phyloP scores from a whole-genome alignment of 768 basidiomycete species.

The Scleroderma bovista region DNA sequence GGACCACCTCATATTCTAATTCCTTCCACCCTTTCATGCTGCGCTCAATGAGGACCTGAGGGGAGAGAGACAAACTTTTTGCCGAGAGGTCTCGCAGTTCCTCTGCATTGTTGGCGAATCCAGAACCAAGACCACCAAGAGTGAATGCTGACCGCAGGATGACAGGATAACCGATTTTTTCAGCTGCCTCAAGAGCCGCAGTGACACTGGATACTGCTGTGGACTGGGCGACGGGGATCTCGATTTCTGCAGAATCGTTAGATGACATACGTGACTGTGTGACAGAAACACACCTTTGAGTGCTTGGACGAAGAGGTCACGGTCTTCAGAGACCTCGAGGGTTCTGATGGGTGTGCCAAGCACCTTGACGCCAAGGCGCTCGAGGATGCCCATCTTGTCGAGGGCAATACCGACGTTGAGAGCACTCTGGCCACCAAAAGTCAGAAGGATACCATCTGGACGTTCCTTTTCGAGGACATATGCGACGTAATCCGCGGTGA shows the following conservation, averaged over 20 bases:
- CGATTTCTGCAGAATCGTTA: slow-evolving; percentile 64
- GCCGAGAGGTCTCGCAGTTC: slow-evolving; percentile 94
- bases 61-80: slow-evolving; percentile 83
- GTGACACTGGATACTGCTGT: slow-evolving; percentile 96
- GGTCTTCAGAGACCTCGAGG: slow-evolving; percentile 94
- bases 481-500: slow-evolving; percentile 96
- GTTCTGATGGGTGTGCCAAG: slow-evolving; percentile 94
- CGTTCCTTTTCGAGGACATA: slow-evolving; percentile 98
- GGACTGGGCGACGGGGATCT: slow-evolving; percentile 93
- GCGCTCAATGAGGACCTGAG: slow-evolving; percentile 95
- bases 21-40: slow-evolving; percentile 99
- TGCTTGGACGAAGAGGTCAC: slow-evolving; percentile 93
- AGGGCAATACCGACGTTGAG: slow-evolving; percentile 96
- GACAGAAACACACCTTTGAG: slow-evolving; percentile 65
- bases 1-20: slow-evolving; percentile 98
- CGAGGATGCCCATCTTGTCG: slow-evolving; percentile 93
- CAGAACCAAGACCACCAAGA: slow-evolving; percentile 95
- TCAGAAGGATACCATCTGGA: slow-evolving; percentile 94
- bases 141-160: slow-evolving; percentile 97
- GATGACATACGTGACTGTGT: slow-evolving; percentile 1
- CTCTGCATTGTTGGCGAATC: slow-evolving; percentile 91
- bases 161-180: slow-evolving; percentile 91
- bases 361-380: slow-evolving; percentile 88
- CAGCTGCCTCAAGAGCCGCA: slow-evolving; percentile 87
- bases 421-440: slow-evolving; percentile 97